Base-by-base conservation (phyloP, 331 rosid species). In the Telfairia occidentalis region DNA sequence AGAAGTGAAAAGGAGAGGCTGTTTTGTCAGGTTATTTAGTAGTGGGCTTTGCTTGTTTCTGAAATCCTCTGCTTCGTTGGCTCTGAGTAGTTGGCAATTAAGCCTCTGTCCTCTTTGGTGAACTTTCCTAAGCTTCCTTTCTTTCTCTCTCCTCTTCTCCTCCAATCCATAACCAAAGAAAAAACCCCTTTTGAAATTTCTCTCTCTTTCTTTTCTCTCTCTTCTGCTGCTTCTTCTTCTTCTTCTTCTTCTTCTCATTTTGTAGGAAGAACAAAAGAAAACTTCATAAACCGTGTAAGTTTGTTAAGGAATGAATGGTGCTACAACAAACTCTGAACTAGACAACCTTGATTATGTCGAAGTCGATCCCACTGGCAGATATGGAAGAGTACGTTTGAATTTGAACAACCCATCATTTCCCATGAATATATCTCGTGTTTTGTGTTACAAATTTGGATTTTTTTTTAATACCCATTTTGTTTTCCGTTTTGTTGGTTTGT, bases 331-430 rank as follows among this genome's bases (percentile, higher is more conserved):
- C 71, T 50, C 75, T 58, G 96, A 83, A 45, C 55, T 78, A 73
- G 92, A 81, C 43, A 66, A 52, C 87, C 78, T 87, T 57, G 93
- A 92, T 63, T 86, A 84, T 79, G 96, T 92, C 74, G 99, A 95
- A 85, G 89, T 89, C 83, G 99, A 95, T 90, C 99, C 99, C 26
- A 85, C 96, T 0, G 92, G 99, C 79, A 92, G 99, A 95, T 95
- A 95, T 84, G 97, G 99, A 89, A 86, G 99, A 86, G 99, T 95
- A 90, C 32, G 45, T 49, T 49, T 21, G 72, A 55, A 69, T 40
- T 69, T 73, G 32, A 57, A 16, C 57, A 34, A 49, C 28, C 38
- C 45, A 11, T 29, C 26, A 5, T 19, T 64, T 2, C 23, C 45
- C 45, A 64, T 2, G 3, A 58, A 7, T 24, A 5, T 37, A 50